Evolutionary conservation across 768 basidiomycete genomes (phyloP).

Genomic region (Termitomyces sp.): DNA sequence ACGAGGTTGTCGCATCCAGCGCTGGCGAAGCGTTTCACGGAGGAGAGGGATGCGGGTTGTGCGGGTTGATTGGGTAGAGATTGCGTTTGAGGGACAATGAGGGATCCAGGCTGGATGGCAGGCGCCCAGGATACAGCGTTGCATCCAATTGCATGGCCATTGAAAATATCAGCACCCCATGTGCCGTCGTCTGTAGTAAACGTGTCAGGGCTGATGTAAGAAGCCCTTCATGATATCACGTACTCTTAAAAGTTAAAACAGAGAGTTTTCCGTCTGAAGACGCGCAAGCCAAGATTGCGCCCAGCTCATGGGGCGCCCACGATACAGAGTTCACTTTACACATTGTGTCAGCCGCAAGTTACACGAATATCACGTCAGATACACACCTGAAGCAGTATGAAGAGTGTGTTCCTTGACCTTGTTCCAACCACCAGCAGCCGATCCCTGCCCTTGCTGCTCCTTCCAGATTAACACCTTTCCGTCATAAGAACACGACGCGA

Average conservation of each 20-base stretch:
- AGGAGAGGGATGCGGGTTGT: constrained; percentile 36
- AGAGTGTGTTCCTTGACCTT: constrained; percentile 95
- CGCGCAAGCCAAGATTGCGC: constrained; percentile 94
- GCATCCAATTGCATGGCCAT: constrained; percentile 93
- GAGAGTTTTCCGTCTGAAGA: constrained; percentile 97
- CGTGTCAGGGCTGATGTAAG: background rate
- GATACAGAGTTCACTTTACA: constrained; percentile 89
- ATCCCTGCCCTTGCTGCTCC: constrained; percentile 66
- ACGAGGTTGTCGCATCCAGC: constrained; percentile 97
- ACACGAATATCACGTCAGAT: background rate
- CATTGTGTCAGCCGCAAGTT: background rate
- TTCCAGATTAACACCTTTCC: constrained; percentile 99
- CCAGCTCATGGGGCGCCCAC: constrained; percentile 99
- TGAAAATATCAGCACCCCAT: constrained; percentile 93
- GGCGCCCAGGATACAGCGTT: constrained; percentile 99
- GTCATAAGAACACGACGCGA: constrained; percentile 98
- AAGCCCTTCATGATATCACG: constrained; percentile 13
- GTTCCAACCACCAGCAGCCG: constrained; percentile 68
- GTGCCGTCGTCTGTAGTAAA: constrained; percentile 80
- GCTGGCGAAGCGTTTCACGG: constrained; percentile 89
- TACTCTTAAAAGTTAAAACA: constrained; percentile 95
- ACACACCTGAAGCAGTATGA: constrained; percentile 88
- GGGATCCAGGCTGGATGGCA: constrained; percentile 79
- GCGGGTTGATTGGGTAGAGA: constrained; percentile 44
- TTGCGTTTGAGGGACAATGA: constrained; percentile 63